Conservation (phyloP, 805 yeast species). For the Cyberlindnera saturnus region DNA sequence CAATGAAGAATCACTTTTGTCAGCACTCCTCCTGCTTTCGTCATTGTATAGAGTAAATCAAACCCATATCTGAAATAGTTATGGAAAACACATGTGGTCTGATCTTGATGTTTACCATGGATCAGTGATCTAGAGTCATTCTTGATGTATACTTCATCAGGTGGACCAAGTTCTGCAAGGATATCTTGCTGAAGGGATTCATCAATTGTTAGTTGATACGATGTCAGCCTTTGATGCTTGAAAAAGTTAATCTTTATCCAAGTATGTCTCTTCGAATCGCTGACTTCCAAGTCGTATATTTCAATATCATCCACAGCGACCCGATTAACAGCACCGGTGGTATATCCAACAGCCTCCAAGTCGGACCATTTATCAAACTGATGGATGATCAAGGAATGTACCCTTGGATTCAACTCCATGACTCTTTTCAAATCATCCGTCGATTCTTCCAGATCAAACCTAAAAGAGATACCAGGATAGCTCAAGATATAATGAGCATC, state of each 20-base stretch:
- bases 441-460: constrained; percentile 26
- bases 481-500: constrained; percentile 30
- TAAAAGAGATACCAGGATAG: constrained; percentile 53
- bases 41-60: constrained; percentile 39
- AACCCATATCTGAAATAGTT: constrained; percentile 51
- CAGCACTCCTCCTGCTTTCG: constrained; percentile 30
- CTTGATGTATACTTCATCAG: constrained; percentile 45
- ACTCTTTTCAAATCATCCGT: constrained; percentile 2
- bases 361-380: constrained; percentile 20
- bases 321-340: background rate
- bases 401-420: constrained; percentile 8
- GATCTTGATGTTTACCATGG: constrained; percentile 21
- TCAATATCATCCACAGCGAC: constrained; percentile 4
- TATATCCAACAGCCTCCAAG: constrained; percentile 9
- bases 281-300: constrained; percentile 7
- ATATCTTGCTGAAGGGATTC: constrained; percentile 44
- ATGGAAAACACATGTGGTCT: constrained; percentile 33
- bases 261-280: background rate
- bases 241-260: constrained; percentile 15
- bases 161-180: constrained; percentile 45
- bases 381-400: constrained; percentile 13
- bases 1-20: constrained; percentile 45
- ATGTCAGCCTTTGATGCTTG: constrained; percentile 21
- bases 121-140: constrained; percentile 36
- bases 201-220: constrained; percentile 29